Conservation (phyloP, 2,329 filamentous ascomycete genomes). For the Fusarium austroafricanum region DNA sequence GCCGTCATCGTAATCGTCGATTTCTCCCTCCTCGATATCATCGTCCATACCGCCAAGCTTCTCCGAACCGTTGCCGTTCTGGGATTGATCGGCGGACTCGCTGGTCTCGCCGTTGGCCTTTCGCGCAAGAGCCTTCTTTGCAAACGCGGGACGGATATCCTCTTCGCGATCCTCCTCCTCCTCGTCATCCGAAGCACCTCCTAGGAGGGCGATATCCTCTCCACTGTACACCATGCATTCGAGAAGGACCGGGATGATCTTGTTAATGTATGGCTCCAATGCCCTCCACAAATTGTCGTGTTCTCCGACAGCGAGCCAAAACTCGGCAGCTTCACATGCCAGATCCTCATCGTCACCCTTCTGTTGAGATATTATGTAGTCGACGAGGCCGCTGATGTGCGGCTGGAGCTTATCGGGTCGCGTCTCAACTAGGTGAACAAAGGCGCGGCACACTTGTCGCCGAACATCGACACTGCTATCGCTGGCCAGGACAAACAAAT, state of each 20-base stretch:
- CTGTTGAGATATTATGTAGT: slow-evolving; percentile 93
- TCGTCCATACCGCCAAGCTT: slow-evolving; percentile 73
- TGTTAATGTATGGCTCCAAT: slow-evolving; percentile 80
- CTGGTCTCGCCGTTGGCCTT: slow-evolving; percentile 65
- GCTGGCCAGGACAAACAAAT: slow-evolving; percentile 82
- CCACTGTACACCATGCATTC: slow-evolving; percentile 97
- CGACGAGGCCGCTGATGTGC: slow-evolving; percentile 87
- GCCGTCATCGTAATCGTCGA: slow-evolving; percentile 78
- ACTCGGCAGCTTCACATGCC: slow-evolving; percentile 94
- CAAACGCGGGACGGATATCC: slow-evolving; percentile 93
- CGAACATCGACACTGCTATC: slow-evolving; percentile 86
- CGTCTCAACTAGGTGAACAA: slow-evolving; percentile 91
- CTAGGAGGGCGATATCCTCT: slow-evolving; percentile 88
- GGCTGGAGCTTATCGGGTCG: slow-evolving; percentile 90
- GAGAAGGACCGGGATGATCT: slow-evolving; percentile 90
- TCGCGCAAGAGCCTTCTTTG: slow-evolving; percentile 73
- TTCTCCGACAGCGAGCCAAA: slow-evolving; percentile 95
- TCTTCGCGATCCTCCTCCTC: slow-evolving; percentile 90
- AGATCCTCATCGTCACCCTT: slow-evolving; percentile 88
- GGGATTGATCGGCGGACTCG: slow-evolving; percentile 61
- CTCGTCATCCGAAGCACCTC: slow-evolving; percentile 87
- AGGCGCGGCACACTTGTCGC: slow-evolving; percentile 91
- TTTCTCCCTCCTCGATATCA: slow-evolving; percentile 87
- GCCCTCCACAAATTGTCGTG: slow-evolving; percentile 82
- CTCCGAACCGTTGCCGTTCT: slow-evolving; percentile 66